Evolutionary conservation across 495 filamentous ascomycete species (phyloP).

Genomic region (Aspergillus cristatus): DNA sequence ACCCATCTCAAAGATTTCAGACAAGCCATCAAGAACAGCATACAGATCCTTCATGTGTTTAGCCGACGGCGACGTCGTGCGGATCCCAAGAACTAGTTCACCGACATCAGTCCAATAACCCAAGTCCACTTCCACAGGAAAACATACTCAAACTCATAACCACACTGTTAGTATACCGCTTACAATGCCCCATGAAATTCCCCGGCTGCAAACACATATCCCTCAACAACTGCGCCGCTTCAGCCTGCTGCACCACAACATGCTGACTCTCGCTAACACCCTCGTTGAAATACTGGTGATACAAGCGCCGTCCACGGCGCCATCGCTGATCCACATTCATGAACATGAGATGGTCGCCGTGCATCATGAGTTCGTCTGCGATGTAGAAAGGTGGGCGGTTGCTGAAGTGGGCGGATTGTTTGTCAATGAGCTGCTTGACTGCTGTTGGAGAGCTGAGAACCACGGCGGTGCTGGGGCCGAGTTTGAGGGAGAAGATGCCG

Average conservation of each 20-base stretch:
- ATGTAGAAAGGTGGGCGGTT: slow-evolving; percentile 38
- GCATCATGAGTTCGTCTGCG: slow-evolving; percentile 29
- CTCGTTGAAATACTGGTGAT: slow-evolving; percentile 37
- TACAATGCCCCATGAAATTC: slow-evolving; percentile 35
- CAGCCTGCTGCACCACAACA: slow-evolving; percentile 31
- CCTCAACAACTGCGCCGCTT: slow-evolving; percentile 34
- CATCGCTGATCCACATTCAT: slow-evolving; percentile 36
- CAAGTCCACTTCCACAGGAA: neutral
- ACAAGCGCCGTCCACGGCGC: slow-evolving; percentile 29
- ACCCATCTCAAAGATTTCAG: slow-evolving; percentile 36
- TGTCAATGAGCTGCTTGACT: slow-evolving; percentile 36
- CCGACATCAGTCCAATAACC: neutral
- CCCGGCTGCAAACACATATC: slow-evolving; percentile 31
- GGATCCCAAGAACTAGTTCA: slow-evolving; percentile 34
- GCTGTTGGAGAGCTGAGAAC: slow-evolving; percentile 29
- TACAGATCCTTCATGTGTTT: slow-evolving; percentile 31
- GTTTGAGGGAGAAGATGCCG: slow-evolving; percentile 33
- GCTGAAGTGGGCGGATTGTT: slow-evolving; percentile 32
- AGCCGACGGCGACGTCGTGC: slow-evolving; percentile 15
- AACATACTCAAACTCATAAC: slow-evolving; percentile 26
- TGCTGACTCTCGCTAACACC: slow-evolving; percentile 28
- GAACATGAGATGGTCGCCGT: slow-evolving; percentile 37
- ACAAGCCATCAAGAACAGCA: slow-evolving; percentile 40
- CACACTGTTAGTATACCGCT: slow-evolving; percentile 37
- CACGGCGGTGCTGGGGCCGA: slow-evolving; percentile 23